phyloP scores from a whole-genome alignment of 345 rosid genomes.

The Psidium guajava region DNA sequence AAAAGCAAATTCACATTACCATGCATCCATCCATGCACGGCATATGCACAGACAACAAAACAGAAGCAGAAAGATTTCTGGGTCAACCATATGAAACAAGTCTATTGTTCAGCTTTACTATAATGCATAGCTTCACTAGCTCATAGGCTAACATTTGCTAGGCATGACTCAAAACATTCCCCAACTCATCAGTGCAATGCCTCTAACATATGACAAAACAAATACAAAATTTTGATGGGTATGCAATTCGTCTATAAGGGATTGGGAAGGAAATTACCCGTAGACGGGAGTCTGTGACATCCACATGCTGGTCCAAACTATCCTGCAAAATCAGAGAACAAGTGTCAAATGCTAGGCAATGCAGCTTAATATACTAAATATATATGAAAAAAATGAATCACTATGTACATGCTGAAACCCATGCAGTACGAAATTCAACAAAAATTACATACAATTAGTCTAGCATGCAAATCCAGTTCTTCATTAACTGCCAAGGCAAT shows the following conservation, averaged over 20 bases:
- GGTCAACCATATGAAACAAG: not conserved
- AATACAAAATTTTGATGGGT: not conserved
- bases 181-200: not conserved
- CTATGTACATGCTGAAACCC: not conserved
- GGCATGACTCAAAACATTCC: not conserved
- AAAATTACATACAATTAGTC: slow-evolving; percentile 20
- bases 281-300: slow-evolving; percentile 25
- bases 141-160: not conserved
- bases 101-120: not conserved
- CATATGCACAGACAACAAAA: not conserved
- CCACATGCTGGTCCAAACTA: slow-evolving; percentile 32
- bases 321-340: slow-evolving; percentile 16
- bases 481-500: slow-evolving; percentile 37
- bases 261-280: slow-evolving; percentile 9
- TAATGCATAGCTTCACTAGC: not conserved
- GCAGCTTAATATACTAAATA: not conserved
- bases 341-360: not conserved
- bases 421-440: not conserved
- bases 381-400: not conserved
- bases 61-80: not conserved
- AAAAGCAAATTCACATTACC: not conserved
- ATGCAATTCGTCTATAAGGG: not conserved
- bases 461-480: slow-evolving; percentile 32
- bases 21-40: not conserved
- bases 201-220: not conserved